Evolutionary conservation across 768 basidiomycete genomes (phyloP).

Genomic region (Xanthoconium stramineum): DNA sequence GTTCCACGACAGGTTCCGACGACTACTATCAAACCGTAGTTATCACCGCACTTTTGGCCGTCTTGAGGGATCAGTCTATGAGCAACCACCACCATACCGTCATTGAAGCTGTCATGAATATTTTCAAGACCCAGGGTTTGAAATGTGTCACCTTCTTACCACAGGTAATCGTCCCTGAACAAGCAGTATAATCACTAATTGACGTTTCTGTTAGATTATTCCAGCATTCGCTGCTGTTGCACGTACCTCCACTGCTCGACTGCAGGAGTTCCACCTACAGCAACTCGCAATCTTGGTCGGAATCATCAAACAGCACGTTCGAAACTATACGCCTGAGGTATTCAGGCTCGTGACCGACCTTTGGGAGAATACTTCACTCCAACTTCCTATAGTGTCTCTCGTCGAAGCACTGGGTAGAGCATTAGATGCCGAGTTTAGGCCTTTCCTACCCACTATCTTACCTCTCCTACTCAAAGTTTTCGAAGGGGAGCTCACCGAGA

Average conservation of each 20-base stretch:
- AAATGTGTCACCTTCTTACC: slow-evolving; percentile 95
- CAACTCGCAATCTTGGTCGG: slow-evolving; percentile 93
- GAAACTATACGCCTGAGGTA: slow-evolving; percentile 84
- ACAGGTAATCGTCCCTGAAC: slow-evolving; percentile 51
- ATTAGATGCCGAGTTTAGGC: slow-evolving; percentile 95
- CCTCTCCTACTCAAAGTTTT: slow-evolving; percentile 89
- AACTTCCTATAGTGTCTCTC: slow-evolving; percentile 87
- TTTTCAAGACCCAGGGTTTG: slow-evolving; percentile 96
- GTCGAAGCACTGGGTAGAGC: slow-evolving; percentile 93
- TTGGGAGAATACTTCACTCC: slow-evolving; percentile 82
- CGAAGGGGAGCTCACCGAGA: slow-evolving; percentile 82
- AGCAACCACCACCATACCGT: slow-evolving; percentile 87
- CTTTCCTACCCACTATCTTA: slow-evolving; percentile 86
- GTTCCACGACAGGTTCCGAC: slow-evolving; percentile 66
- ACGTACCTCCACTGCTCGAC: slow-evolving; percentile 70
- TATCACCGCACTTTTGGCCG: slow-evolving; percentile 79
- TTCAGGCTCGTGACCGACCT: slow-evolving; percentile 85
- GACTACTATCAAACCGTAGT: slow-evolving; percentile 98
- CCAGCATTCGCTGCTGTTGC: slow-evolving; percentile 93
- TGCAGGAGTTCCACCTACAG: slow-evolving; percentile 92
- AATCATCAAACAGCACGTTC: slow-evolving; percentile 96
- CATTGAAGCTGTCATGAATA: slow-evolving; percentile 97
- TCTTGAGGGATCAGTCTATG: slow-evolving; percentile 86
- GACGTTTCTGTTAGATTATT: slow-evolving; percentile 59
- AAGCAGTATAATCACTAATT: slow-evolving; percentile 5